phyloP scores from a whole-genome alignment of 1,284 basidiomycete species.

The Pholiota adiposa region DNA sequence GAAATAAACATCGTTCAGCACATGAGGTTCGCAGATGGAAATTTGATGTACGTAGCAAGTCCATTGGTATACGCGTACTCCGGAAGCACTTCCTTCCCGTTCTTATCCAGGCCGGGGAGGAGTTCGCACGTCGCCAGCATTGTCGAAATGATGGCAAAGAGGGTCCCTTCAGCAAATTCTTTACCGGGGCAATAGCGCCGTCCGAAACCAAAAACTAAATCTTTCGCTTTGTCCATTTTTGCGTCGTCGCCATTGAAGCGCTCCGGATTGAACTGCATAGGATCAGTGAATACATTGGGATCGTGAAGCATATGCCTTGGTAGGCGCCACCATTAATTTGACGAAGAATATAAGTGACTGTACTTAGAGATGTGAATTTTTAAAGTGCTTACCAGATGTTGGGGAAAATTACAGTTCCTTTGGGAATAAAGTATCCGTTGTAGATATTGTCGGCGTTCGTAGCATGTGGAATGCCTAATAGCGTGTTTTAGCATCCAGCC shows the following conservation, averaged over 20 bases:
- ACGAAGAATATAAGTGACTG: no score
- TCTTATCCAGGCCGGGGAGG: conserved; percentile 26
- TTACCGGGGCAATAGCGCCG: conserved; percentile 30
- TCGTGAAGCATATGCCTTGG: conserved; percentile 39
- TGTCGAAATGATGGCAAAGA: conserved; percentile 28
- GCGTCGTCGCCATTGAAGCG: conserved; percentile 30
- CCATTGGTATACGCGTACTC: conserved; percentile 22
- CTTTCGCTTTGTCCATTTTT: conserved; percentile 24
- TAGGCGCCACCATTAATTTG: no score
- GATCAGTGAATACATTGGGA: conserved; percentile 30
- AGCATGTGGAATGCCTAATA: conserved; percentile 29
- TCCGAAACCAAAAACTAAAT: conserved; percentile 35
- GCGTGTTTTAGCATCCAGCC: no score
- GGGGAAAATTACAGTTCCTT: conserved; percentile 33
- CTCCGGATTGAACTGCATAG: conserved; percentile 35
- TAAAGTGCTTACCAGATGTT: conserved; percentile 35
- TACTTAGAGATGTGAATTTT: no score
- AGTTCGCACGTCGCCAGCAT: conserved; percentile 29
- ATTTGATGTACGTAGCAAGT: conserved; percentile 19
- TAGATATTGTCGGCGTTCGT: conserved; percentile 35
- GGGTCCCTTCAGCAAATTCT: conserved; percentile 24
- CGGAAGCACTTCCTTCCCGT: conserved; percentile 26
- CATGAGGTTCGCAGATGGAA: conserved; percentile 20
- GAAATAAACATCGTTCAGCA: not conserved
- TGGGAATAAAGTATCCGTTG: conserved; percentile 37